These are phyloP conservation scores for Fragaria vesca DNA, from an alignment of 306 rosid species.

Conservation along the genomic window DNA sequence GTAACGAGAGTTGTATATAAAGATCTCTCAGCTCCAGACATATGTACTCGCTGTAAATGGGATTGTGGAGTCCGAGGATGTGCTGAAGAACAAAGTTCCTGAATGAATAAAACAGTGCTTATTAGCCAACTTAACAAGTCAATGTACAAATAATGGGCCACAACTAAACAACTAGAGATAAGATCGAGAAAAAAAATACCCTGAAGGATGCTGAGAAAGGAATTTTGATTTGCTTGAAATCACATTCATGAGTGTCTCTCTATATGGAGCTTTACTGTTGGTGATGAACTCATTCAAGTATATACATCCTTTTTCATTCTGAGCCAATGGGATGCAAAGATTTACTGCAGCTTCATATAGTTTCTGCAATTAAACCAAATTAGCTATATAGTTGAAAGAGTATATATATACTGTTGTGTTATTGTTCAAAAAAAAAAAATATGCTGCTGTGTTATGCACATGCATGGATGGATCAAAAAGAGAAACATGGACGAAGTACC, in stretches of 20 bases:
- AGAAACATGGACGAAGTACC: slow-evolving; percentile 9
- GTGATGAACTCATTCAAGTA: slow-evolving; percentile 24
- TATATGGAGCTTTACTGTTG: slow-evolving; percentile 12
- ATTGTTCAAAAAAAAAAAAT: no score
- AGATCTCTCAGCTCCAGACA: slow-evolving; percentile 11
- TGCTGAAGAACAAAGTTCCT: slow-evolving; percentile 35
- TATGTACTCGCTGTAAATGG: not conserved
- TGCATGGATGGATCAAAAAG: not conserved
- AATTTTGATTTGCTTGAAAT: slow-evolving; percentile 15
- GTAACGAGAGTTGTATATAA: slow-evolving; percentile 4
- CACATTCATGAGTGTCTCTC: slow-evolving; percentile 3
- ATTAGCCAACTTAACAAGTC: not conserved
- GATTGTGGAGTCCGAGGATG: slow-evolving; percentile 22
- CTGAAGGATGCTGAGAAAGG: slow-evolving; percentile 30
- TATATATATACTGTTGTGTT: no score
- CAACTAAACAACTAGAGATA: not conserved
- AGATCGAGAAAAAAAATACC: not conserved
- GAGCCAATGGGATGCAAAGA: slow-evolving; percentile 15
- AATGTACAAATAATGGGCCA: not conserved
- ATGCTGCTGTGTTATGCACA: not conserved
- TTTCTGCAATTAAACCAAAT: not conserved
- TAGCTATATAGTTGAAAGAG: not conserved
- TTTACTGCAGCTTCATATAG: slow-evolving; percentile 7
- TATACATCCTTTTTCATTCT: slow-evolving; percentile 27
- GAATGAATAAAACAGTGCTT: not conserved